phyloP scores from a whole-genome alignment of 306 rosid species.

The Hippophae rhamnoides region DNA sequence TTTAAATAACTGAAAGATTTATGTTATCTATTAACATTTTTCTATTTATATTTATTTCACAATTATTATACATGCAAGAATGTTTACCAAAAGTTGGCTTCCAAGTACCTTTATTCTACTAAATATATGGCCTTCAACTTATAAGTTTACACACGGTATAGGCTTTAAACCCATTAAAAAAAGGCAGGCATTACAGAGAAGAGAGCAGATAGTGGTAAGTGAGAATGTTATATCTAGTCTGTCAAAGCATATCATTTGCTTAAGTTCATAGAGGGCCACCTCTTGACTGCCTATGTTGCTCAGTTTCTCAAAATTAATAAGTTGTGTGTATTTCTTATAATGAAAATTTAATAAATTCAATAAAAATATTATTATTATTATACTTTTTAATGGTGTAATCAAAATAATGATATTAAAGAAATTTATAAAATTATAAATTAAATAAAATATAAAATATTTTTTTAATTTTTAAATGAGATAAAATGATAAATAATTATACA shows the following conservation, averaged over 20 bases:
- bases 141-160: slow-evolving; percentile 7
- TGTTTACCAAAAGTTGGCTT: not conserved
- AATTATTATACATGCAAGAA: not conserved
- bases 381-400: too few species aligned
- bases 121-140: not conserved
- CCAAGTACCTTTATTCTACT: not conserved
- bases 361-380: too few species aligned
- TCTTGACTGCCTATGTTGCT: slow-evolving; percentile 27
- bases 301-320: slow-evolving; percentile 6
- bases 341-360: too few species aligned
- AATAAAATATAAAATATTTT: too few species aligned
- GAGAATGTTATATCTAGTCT: not conserved
- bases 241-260: slow-evolving; percentile 21
- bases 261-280: slow-evolving; percentile 16
- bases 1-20: too few species aligned
- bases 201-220: slow-evolving; percentile 14
- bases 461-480: too few species aligned
- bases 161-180: slow-evolving; percentile 2
- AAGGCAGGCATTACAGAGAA: not conserved
- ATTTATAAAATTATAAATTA: too few species aligned
- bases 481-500: too few species aligned
- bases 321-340: too few species aligned
- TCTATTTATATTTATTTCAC: too few species aligned
- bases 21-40: too few species aligned
- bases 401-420: too few species aligned